Evolutionary conservation across 164 flowering plant genomes (phyloP).

Genomic region (Dillenia suffruticosa): DNA sequence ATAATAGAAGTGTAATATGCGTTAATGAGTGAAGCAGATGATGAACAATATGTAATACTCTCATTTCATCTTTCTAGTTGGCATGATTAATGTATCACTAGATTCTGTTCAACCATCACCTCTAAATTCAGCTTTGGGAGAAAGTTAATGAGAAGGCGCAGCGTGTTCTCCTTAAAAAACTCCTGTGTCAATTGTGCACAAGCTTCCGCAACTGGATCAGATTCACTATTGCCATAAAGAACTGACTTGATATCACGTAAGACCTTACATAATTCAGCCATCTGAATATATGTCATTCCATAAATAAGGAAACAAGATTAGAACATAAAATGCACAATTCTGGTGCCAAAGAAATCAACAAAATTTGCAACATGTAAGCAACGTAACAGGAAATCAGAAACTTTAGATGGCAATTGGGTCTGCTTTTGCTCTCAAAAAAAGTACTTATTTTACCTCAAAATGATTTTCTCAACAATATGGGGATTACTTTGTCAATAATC

Average conservation of each 20-base stretch:
- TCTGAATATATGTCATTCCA: conserved; percentile 7
- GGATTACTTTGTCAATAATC: no score
- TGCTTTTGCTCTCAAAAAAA: no score
- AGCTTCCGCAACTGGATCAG: conserved; percentile 31
- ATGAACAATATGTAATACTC: not conserved
- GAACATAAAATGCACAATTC: no score
- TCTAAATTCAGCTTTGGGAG: conserved; percentile 29
- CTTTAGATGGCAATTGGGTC: no score
- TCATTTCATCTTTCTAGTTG: not conserved
- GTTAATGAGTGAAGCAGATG: not conserved
- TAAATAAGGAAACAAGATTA: no score
- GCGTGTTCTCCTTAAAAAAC: conserved; percentile 18
- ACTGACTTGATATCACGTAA: conserved; percentile 21
- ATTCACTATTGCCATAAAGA: conserved; percentile 29
- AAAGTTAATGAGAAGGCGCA: conserved; percentile 24
- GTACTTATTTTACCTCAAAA: no score
- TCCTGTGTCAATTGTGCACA: conserved; percentile 34
- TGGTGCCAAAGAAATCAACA: no score
- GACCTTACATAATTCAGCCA: conserved; percentile 20
- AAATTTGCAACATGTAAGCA: no score
- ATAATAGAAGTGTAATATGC: not conserved
- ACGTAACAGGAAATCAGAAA: no score
- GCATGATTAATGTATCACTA: not conserved
- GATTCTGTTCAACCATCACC: conserved; percentile 12
- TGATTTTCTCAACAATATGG: no score